Base-by-base conservation (phyloP, 75 land plant species). In the Cryptomeria japonica region DNA sequence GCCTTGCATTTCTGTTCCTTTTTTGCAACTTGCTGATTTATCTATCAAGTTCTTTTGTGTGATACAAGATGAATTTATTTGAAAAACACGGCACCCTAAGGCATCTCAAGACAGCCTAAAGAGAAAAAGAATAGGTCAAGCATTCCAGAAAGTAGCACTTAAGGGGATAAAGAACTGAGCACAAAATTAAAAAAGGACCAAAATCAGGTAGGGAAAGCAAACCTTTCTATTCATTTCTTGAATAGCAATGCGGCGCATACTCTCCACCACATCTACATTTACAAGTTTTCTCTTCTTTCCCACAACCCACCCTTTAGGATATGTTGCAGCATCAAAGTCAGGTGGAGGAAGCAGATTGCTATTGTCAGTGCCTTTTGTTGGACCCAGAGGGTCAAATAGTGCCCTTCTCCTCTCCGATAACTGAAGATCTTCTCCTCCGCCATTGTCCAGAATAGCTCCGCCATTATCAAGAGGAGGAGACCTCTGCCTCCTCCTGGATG, bases 211-310 rank as follows among this genome's bases (percentile, higher is more conserved):
- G 7, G 49, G 13, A 70, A 73, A 85, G 36, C 88, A 77, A 13
- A 96, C 97, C 99, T 97, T 97, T 83, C 99, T 87, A 88, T 97
- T 97, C 95, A 97, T 96, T 89, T 97, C 98, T 80, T 97, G 99
- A 32, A 97, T 93, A 19, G 99, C 99, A 89, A 97, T 96, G 80
- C 95, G 93, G 28, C 99, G 86, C 99, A 97, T 97, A 89, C 99
- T 97, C 92, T 97, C 98, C 44, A 97, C 99, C 58, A 97, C 99
- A 87, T 97, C 98, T 55, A 96, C 98, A 89, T 97, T 97, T 13
- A 97, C 99, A 42, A 97, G 95, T 92, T 97, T 97, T 37, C 99
- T 86, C 89, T 95, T 96, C 93, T 97, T 97, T 13, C 99, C 99
- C 51, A 96, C 91, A 79, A 97, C 91, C 98, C 99, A 97, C 12